A percentile compares a stretch with the other conserved stretches of the same genome.
These are phyloP conservation scores for Scedosporium aurantiacum DNA, from an alignment of 2,329 filamentous ascomycete genomes.

Conservation along the genomic window DNA sequence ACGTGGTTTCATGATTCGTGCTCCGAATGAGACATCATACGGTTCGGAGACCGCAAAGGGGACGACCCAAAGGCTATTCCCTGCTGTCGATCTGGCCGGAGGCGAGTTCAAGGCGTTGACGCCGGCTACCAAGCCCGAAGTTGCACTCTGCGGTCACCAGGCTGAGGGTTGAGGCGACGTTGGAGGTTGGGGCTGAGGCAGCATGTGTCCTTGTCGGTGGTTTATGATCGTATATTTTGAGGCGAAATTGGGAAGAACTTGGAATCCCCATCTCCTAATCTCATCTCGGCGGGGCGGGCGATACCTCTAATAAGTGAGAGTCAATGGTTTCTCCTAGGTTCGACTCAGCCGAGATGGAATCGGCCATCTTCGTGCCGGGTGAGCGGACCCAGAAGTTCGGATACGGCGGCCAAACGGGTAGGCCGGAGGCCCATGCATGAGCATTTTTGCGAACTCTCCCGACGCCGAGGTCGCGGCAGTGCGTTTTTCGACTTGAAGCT, in stretches of 20 bases:
- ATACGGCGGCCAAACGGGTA: not conserved
- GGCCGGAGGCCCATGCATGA: not conserved
- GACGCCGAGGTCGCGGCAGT: not conserved
- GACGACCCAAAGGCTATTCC: no score
- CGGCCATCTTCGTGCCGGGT: not conserved
- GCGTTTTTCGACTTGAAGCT: no score
- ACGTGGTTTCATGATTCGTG: no score
- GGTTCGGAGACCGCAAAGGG: no score
- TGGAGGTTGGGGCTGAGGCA: not conserved
- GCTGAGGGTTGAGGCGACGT: not conserved
- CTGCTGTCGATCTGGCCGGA: not conserved
- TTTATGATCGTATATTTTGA: not conserved
- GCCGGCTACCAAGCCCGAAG: not conserved
- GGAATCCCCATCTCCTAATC: not conserved
- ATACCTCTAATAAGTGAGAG: not conserved
- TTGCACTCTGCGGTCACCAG: not conserved
- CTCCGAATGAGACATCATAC: no score
- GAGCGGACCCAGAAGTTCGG: not conserved
- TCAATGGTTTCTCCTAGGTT: not conserved
- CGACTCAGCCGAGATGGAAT: not conserved
- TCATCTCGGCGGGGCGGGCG: no score
- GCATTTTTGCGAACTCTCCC: slow-evolving; percentile 7
- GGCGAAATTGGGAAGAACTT: not conserved
- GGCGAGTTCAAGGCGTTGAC: not conserved
- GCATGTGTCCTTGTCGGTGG: not conserved